phyloP scores from a whole-genome alignment of 331 rosid genomes.

The Dryas integrifolia region DNA sequence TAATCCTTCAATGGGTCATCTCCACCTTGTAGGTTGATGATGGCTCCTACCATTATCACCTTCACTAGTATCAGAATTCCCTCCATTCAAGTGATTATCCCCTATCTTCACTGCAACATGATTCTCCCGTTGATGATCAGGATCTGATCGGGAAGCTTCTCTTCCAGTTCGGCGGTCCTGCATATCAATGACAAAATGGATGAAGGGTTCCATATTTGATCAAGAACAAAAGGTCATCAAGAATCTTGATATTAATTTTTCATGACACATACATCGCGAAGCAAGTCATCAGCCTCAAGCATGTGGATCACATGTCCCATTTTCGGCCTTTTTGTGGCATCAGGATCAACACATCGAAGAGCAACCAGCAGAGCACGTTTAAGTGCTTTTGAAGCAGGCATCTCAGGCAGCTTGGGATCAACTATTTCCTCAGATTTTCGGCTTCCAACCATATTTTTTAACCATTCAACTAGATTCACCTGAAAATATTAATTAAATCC shows the following conservation, averaged over 20 bases:
- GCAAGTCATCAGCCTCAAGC: constrained; percentile 92
- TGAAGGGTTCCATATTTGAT: constrained; percentile 16
- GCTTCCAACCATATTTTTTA: constrained; percentile 78
- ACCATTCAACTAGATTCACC: constrained; percentile 93
- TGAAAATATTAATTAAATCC: constrained; percentile 28
- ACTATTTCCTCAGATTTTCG: constrained; percentile 81
- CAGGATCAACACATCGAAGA: constrained; percentile 95
- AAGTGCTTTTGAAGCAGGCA: constrained; percentile 81
- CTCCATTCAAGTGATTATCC: constrained; percentile 44
- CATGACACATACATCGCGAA: constrained; percentile 59
- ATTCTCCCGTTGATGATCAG: constrained; percentile 42
- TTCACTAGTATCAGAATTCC: constrained; percentile 51
- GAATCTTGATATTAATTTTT: constrained; percentile 5
- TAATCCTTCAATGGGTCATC: constrained; percentile 35
- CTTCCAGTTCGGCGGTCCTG: constrained; percentile 56
- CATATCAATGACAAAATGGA: constrained; percentile 12
- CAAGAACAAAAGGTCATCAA: constrained; percentile 12
- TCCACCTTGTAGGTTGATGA: constrained; percentile 45
- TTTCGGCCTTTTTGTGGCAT: constrained; percentile 86
- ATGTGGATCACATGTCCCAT: constrained; percentile 95
- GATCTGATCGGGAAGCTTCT: constrained; percentile 48
- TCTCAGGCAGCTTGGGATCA: constrained; percentile 86
- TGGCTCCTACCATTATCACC: constrained; percentile 41
- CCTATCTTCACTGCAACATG: constrained; percentile 36
- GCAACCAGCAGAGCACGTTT: constrained; percentile 83